Conservation (phyloP, 768 basidiomycete species). For the Trametes villosa region DNA sequence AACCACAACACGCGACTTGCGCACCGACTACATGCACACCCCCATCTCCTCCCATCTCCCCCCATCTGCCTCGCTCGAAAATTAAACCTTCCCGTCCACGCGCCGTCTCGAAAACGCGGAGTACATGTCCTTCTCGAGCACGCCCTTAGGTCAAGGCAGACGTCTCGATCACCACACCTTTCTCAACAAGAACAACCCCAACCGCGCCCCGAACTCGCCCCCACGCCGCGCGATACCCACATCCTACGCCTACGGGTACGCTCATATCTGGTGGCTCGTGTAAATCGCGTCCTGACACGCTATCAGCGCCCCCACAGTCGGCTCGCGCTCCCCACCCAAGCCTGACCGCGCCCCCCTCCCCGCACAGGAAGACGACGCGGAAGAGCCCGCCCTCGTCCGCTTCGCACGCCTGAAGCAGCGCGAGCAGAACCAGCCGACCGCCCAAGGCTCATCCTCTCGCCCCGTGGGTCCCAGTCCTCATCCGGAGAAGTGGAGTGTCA, state of each 20-base stretch:
- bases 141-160: conserved; percentile 84
- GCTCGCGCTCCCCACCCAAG: conserved; percentile 64
- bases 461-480: conserved; percentile 41
- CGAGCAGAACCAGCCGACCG: conserved; percentile 39
- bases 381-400: conserved; percentile 50
- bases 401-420: conserved; percentile 52
- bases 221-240: conserved; percentile 49
- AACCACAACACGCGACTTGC: conserved; percentile 26
- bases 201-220: conserved; percentile 34
- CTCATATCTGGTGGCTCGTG: conserved; percentile 25
- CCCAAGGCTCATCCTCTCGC: conserved; percentile 25
- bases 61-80: conserved; percentile 1
- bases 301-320: conserved; percentile 57
- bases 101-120: conserved; percentile 20
- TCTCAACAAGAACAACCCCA: conserved; percentile 58
- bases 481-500: conserved; percentile 73
- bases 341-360: conserved; percentile 44
- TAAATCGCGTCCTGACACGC: conserved; percentile 28
- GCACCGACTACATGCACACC: conserved; percentile 22
- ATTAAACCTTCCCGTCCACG: conserved; percentile 6
- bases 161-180: conserved; percentile 83
- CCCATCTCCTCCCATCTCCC: conserved; percentile 5
- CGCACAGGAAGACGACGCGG: conserved; percentile 45
- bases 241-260: conserved; percentile 76
- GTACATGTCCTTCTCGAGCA: conserved; percentile 86